A percentile compares a stretch with the other conserved stretches of the same genome.
phyloP scores from a whole-genome alignment of 257 asterid genomes.

The Gynochthodes officinalis region DNA sequence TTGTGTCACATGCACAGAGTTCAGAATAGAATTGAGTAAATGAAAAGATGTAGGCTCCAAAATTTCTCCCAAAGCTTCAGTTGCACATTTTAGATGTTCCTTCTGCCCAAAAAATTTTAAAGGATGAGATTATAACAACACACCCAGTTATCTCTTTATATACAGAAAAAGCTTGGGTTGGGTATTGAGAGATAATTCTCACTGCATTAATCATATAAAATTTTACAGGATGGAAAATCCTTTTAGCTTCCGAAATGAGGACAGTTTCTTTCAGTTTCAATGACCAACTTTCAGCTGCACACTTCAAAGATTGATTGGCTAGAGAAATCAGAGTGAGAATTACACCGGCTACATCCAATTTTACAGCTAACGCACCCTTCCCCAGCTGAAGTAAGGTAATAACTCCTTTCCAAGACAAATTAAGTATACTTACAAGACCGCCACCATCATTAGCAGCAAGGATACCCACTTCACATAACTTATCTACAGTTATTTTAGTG shows the following conservation, averaged over 20 bases:
- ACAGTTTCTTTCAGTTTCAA: slow-evolving; percentile 44
- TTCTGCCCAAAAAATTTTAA: slow-evolving; percentile 61
- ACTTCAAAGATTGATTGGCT: slow-evolving; percentile 64
- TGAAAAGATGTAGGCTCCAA: slow-evolving; percentile 86
- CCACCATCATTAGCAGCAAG: slow-evolving; percentile 96
- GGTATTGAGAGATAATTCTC: slow-evolving; percentile 83
- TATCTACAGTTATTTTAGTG: slow-evolving; percentile 54
- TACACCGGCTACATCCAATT: slow-evolving; percentile 59
- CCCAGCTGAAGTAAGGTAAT: slow-evolving; percentile 86
- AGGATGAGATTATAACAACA: slow-evolving; percentile 63
- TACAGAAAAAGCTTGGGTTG: slow-evolving; percentile 54
- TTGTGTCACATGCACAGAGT: slow-evolving; percentile 62
- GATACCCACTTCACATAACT: slow-evolving; percentile 77
- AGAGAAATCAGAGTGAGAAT: slow-evolving; percentile 70
- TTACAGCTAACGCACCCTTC: slow-evolving; percentile 73
- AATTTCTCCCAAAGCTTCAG: slow-evolving; percentile 65
- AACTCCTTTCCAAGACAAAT: slow-evolving; percentile 95
- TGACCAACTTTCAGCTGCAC: slow-evolving; percentile 80
- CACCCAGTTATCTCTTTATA: slow-evolving; percentile 66
- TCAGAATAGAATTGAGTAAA: slow-evolving; percentile 71
- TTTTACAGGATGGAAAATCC: slow-evolving; percentile 84
- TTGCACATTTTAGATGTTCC: slow-evolving; percentile 55
- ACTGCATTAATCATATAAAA: slow-evolving; percentile 92
- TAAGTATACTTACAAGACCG: slow-evolving; percentile 73
- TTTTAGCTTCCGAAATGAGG: slow-evolving; percentile 75